These are phyloP conservation scores for Paxillus rubicundulus DNA, from an alignment of 768 basidiomycete genomes.

Conservation along the genomic window DNA sequence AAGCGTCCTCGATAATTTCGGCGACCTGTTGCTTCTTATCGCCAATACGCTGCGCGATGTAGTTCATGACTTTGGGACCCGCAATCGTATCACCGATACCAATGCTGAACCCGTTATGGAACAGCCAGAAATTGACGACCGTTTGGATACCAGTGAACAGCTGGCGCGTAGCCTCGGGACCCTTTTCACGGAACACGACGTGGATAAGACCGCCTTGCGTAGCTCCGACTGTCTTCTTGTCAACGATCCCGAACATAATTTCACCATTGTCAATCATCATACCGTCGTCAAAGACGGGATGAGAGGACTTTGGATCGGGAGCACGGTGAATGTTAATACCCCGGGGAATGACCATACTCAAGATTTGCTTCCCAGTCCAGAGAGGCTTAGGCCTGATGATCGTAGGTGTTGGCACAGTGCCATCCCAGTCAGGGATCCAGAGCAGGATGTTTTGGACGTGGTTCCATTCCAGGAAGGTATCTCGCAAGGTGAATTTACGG, in stretches of 20 bases:
- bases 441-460: slow-evolving; percentile 96
- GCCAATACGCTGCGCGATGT: slow-evolving; percentile 79
- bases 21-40: slow-evolving; percentile 80
- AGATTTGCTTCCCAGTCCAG: slow-evolving; percentile 97
- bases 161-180: slow-evolving; percentile 84
- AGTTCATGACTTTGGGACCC: slow-evolving; percentile 81
- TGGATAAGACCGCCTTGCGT: slow-evolving; percentile 93
- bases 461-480: slow-evolving; percentile 93
- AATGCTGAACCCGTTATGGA: slow-evolving; percentile 98
- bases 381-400: slow-evolving; percentile 96
- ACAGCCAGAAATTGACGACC: slow-evolving; percentile 97
- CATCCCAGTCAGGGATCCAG: slow-evolving; percentile 99
- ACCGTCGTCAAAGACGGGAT: slow-evolving; percentile 89
- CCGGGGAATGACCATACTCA: slow-evolving; percentile 87
- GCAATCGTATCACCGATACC: slow-evolving; percentile 99
- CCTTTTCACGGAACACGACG: slow-evolving; percentile 96
- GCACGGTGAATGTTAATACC: slow-evolving; percentile 91
- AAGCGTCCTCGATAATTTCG: slow-evolving; percentile 76
- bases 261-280: slow-evolving; percentile 97
- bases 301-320: slow-evolving; percentile 73
- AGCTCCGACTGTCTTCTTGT: slow-evolving; percentile 99
- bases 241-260: slow-evolving; percentile 90
- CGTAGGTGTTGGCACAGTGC: slow-evolving; percentile 84
- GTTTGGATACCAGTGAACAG: slow-evolving; percentile 93
- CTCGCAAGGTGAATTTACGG: slow-evolving; percentile 94